Evolutionary conservation across 805 yeast species (phyloP).

Genomic region (Starmerella davenportii): DNA sequence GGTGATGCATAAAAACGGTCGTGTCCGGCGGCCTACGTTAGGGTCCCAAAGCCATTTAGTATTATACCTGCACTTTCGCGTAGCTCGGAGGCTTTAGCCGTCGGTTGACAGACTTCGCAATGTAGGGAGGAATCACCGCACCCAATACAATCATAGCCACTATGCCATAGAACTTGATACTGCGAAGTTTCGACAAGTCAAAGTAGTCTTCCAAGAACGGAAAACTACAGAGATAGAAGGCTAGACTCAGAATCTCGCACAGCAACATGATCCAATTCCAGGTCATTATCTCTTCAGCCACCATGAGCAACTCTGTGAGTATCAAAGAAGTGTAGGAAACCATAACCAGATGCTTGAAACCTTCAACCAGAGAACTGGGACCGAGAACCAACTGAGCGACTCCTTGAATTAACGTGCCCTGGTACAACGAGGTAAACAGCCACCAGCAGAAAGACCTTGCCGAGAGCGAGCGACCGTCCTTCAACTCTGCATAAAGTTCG

Average conservation of each 20-base stretch:
- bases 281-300: conserved; percentile 75
- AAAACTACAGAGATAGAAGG: conserved; percentile 49
- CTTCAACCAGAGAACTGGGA: conserved; percentile 23
- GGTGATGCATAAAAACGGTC: too few relatives aligned
- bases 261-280: conserved; percentile 70
- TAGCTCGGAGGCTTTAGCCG: conserved; percentile 82
- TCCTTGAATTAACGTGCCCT: conserved; percentile 73
- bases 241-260: conserved; percentile 52
- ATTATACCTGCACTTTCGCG: conserved; percentile 63
- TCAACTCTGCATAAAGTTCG: conserved; percentile 81
- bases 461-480: conserved; percentile 71
- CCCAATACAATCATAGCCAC: conserved; percentile 41
- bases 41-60: too few relatives aligned
- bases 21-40: too few relatives aligned
- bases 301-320: conserved; percentile 81
- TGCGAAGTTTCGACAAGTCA: conserved; percentile 43
- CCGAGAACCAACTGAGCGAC: conserved; percentile 64
- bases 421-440: conserved; percentile 78
- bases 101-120: conserved; percentile 55
- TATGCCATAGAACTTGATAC: conserved; percentile 53
- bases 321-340: conserved; percentile 64
- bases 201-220: conserved; percentile 83
- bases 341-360: conserved; percentile 63
- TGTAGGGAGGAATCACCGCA: conserved; percentile 80
- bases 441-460: conserved; percentile 79